Percentiles rank a stretch among this genome's conserved stretches.
These are phyloP conservation scores for Monosporascus sp. DNA, from an alignment of 2,329 filamentous ascomycete species.

Conservation along the genomic window DNA sequence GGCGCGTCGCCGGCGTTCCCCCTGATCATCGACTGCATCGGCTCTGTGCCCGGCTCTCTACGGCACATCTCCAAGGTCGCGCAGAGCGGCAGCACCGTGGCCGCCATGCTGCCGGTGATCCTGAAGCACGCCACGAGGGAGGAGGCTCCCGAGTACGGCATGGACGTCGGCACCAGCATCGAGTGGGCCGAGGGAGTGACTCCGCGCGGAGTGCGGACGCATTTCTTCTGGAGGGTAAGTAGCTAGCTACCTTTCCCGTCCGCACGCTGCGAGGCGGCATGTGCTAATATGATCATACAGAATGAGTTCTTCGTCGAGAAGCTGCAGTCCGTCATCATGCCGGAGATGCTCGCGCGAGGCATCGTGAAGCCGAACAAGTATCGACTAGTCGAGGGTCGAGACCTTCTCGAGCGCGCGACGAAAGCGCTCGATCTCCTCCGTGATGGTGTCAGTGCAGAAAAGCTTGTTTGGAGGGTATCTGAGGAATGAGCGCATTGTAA, in stretches of 20 bases:
- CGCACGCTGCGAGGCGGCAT: no score
- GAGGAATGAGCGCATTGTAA: constrained; percentile 9
- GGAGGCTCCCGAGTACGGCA: constrained; percentile 46
- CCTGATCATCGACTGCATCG: constrained; percentile 53
- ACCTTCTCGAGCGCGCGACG: constrained; percentile 33
- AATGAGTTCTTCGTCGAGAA: constrained; percentile 52
- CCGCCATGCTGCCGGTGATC: constrained; percentile 57
- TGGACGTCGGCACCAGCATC: constrained; percentile 41
- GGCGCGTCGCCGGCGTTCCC: constrained; percentile 28
- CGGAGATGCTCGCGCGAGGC: constrained; percentile 36
- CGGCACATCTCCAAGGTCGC: constrained; percentile 47
- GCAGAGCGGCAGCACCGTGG: constrained; percentile 44
- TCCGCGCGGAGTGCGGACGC: constrained; percentile 49
- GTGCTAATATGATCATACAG: constrained; percentile 23
- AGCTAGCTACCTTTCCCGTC: not conserved
- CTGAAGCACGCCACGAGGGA: constrained; percentile 44
- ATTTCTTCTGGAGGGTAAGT: constrained; percentile 46
- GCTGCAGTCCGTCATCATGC: constrained; percentile 51
- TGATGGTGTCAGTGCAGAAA: constrained; percentile 36
- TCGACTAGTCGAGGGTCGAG: constrained; percentile 36
- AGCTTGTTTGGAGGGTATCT: constrained; percentile 32
- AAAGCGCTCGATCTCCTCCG: constrained; percentile 32
- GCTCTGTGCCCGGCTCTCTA: constrained; percentile 42
- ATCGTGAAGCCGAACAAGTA: constrained; percentile 37
- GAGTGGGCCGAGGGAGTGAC: constrained; percentile 50